Evolutionary conservation across 352 stramenopile species (phyloP).

Genomic region (Phytophthora cryptogea): DNA sequence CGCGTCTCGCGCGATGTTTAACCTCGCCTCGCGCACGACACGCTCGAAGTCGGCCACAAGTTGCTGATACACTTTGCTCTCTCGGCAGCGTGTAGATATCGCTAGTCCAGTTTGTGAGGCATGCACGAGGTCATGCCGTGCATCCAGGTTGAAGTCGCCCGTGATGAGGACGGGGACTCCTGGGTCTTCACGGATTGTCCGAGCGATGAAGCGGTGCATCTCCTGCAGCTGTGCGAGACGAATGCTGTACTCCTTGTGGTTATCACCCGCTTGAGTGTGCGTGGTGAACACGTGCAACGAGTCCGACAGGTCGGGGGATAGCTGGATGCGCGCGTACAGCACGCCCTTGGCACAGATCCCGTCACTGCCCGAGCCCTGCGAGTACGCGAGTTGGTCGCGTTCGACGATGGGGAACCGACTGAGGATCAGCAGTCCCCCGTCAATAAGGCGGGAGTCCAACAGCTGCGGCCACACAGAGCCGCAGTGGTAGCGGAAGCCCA

Average conservation of each 20-base stretch:
- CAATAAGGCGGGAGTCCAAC: slow-evolving; percentile 60
- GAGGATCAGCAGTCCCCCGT: slow-evolving; percentile 81
- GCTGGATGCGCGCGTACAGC: slow-evolving; percentile 76
- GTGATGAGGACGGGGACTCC: slow-evolving; percentile 68
- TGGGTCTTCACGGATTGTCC: slow-evolving; percentile 52
- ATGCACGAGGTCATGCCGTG: slow-evolving; percentile 70
- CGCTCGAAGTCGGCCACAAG: slow-evolving; percentile 53
- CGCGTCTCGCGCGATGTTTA: slow-evolving; percentile 23
- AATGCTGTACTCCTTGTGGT: slow-evolving; percentile 50
- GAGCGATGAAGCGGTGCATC: slow-evolving; percentile 62
- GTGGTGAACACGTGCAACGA: slow-evolving; percentile 86
- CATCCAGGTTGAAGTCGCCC: slow-evolving; percentile 84
- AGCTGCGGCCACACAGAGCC: slow-evolving; percentile 72
- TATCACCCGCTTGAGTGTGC: slow-evolving; percentile 80
- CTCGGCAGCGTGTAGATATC: slow-evolving; percentile 43
- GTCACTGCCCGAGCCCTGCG: slow-evolving; percentile 64
- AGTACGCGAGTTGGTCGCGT: slow-evolving; percentile 61
- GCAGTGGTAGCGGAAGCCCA: slow-evolving; percentile 79
- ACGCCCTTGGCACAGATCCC: slow-evolving; percentile 78
- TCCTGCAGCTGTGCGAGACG: slow-evolving; percentile 64
- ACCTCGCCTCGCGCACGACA: slow-evolving; percentile 39
- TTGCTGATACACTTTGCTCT: slow-evolving; percentile 70
- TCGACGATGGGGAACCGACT: slow-evolving; percentile 83
- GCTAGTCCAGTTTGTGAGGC: slow-evolving; percentile 24
- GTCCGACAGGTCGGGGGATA: slow-evolving; percentile 67